phyloP scores from a whole-genome alignment of 129 eudicot genomes.

The sunflower (Helianthus annuus) region DNA sequence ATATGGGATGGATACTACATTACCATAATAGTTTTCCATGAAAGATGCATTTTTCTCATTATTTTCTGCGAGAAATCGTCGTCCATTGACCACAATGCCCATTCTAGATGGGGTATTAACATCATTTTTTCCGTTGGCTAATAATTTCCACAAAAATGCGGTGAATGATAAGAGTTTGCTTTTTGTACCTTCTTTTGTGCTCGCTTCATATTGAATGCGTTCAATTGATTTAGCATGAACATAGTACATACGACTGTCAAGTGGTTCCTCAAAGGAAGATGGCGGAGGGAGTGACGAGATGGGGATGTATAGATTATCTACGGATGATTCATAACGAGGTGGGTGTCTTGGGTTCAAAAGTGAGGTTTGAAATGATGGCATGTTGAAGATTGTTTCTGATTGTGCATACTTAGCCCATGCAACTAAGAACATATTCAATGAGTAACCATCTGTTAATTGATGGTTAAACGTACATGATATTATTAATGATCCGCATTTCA shows the following conservation, averaged over 20 bases:
- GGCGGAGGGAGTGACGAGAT: constrained; percentile 37
- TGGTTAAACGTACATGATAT: constrained; percentile 53
- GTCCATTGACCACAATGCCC: constrained; percentile 55
- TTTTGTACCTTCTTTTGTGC: constrained; percentile 20
- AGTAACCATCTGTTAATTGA: constrained; percentile 46
- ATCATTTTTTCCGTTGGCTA: constrained; percentile 16
- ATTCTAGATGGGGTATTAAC: constrained; percentile 29
- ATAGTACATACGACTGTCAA: constrained; percentile 40
- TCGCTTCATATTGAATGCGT: constrained; percentile 42
- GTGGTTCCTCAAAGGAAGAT: constrained; percentile 25
- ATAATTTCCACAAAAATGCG: constrained; percentile 46
- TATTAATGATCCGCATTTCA: constrained; percentile 51
- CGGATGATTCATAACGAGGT: constrained; percentile 17
- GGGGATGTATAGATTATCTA: constrained; percentile 45
- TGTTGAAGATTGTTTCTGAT: constrained; percentile 9
- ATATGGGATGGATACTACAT: constrained; percentile 56
- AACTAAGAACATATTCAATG: constrained; percentile 35
- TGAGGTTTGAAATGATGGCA: constrained; percentile 51
- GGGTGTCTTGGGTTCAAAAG: constrained; percentile 46
- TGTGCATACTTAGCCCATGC: constrained; percentile 32
- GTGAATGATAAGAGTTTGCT: constrained; percentile 50
- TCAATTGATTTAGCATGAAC: constrained; percentile 28
- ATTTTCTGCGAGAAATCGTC: constrained; percentile 23
- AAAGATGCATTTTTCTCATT: constrained; percentile 2
- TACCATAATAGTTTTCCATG: constrained; percentile 47